phyloP scores from a whole-genome alignment of 202 grass and related monocot species.

The Brachypodium distachyon region DNA sequence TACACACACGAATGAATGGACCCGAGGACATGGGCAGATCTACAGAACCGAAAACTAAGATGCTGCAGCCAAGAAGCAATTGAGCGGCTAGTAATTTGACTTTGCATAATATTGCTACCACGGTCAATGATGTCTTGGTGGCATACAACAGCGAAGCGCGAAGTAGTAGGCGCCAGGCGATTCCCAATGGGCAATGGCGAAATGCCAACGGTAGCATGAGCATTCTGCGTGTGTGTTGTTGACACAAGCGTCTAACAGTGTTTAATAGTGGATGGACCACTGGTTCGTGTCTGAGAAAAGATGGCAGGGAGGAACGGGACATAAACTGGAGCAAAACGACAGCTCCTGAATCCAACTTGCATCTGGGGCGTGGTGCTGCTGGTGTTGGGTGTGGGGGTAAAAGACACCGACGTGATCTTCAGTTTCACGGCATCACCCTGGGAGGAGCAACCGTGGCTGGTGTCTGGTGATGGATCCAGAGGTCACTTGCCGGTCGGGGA shows the following conservation, averaged over 20 bases:
- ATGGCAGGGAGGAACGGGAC: not conserved
- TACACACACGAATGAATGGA: not conserved
- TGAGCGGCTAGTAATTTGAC: not conserved
- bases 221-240: not conserved
- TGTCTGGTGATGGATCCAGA: too few relatives aligned
- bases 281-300: not conserved
- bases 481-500: too few relatives aligned
- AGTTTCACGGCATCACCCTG: too few relatives aligned
- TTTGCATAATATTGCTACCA: not conserved
- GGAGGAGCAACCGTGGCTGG: too few relatives aligned
- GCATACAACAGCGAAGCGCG: not conserved
- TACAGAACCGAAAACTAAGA: not conserved
- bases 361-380: not conserved
- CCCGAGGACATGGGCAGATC: not conserved
- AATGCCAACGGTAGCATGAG: too few relatives aligned
- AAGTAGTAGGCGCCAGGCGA: not conserved
- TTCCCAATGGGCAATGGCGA: too few relatives aligned
- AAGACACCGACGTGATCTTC: too few relatives aligned
- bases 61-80: constrained; percentile 22
- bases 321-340: not conserved
- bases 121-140: not conserved
- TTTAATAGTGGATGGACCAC: not conserved
- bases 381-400: not conserved
- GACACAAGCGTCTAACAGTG: too few relatives aligned
- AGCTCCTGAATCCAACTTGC: not conserved